Evolutionary conservation across 2,329 filamentous ascomycete genomes (phyloP).

Genomic region (Microcyclospora pomicola): DNA sequence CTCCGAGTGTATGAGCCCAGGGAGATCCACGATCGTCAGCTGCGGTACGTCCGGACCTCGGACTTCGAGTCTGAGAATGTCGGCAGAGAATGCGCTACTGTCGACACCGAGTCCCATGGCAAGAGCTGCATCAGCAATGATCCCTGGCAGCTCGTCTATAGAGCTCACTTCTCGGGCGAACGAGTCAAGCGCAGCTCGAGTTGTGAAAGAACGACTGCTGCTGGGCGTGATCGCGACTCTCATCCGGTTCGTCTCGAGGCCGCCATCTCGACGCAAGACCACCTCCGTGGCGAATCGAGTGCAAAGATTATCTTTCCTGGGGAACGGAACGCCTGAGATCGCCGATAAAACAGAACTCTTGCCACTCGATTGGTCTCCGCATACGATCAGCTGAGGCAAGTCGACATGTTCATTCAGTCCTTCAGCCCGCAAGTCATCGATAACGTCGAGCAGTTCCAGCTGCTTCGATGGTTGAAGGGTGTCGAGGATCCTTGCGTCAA

Average conservation of each 20-base stretch:
- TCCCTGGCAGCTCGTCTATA: slow-evolving; percentile 27
- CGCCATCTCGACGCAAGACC: slow-evolving; percentile 8
- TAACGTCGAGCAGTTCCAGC: slow-evolving; percentile 33
- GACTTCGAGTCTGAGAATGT: slow-evolving; percentile 35
- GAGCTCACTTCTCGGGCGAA: too few species aligned
- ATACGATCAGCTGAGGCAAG: slow-evolving; percentile 33
- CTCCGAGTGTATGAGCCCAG: slow-evolving; percentile 24
- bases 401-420: slow-evolving; percentile 23
- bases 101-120: slow-evolving; percentile 31
- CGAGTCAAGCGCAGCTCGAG: too few species aligned
- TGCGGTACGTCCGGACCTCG: slow-evolving; percentile 28
- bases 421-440: slow-evolving; percentile 37
- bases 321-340: slow-evolving; percentile 46
- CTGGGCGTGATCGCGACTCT: too few species aligned
- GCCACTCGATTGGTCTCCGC: slow-evolving; percentile 45
- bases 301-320: slow-evolving; percentile 40
- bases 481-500: neutral
- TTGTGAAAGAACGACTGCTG: too few species aligned
- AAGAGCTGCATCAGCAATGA: slow-evolving; percentile 37
- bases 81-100: slow-evolving; percentile 26
- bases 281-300: slow-evolving; percentile 30
- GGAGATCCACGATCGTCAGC: slow-evolving; percentile 22
- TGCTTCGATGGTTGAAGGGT: slow-evolving; percentile 6
- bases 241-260: too few species aligned
- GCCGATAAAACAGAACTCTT: slow-evolving; percentile 52